Evolutionary conservation across 257 asterid species (phyloP).

Genomic region (Echites panduratus): DNA sequence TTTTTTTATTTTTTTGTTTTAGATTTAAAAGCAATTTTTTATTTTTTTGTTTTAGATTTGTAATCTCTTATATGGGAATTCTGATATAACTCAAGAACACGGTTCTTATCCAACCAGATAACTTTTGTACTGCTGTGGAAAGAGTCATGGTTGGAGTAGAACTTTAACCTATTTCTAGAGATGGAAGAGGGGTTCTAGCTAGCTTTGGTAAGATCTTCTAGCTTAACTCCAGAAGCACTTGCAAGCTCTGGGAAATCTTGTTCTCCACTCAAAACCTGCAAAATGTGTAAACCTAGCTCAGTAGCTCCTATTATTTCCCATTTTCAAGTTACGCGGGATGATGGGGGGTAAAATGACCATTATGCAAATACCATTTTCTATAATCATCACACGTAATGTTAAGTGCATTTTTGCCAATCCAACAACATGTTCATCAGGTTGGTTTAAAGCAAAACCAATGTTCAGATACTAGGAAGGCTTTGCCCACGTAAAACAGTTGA

Average conservation of each 20-base stretch:
- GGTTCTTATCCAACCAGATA: no score
- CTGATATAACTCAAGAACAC: no score
- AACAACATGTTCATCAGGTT: background rate
- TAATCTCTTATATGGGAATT: no score
- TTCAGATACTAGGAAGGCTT: background rate
- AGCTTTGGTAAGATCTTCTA: slow-evolving; percentile 45
- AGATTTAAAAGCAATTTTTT: no score
- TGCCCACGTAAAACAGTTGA: no score
- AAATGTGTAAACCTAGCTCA: slow-evolving; percentile 1
- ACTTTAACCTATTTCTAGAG: no score
- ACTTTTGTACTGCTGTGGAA: background rate
- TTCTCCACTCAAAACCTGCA: slow-evolving; percentile 72
- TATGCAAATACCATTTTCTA: background rate
- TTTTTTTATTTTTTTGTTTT: no score
- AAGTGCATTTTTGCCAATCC: background rate
- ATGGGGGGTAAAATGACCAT: background rate
- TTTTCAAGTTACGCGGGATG: background rate
- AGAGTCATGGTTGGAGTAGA: background rate
- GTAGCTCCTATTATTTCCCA: background rate
- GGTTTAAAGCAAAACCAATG: background rate
- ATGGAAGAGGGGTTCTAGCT: slow-evolving; percentile 7
- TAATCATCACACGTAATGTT: background rate
- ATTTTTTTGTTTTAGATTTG: no score
- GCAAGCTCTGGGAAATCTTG: slow-evolving; percentile 71
- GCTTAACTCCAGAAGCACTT: slow-evolving; percentile 52